Evolutionary conservation across 2,329 filamentous ascomycete species (phyloP), one percentile per base, ranked within the genome.

Genomic region (Penicillium sp.): DNA sequence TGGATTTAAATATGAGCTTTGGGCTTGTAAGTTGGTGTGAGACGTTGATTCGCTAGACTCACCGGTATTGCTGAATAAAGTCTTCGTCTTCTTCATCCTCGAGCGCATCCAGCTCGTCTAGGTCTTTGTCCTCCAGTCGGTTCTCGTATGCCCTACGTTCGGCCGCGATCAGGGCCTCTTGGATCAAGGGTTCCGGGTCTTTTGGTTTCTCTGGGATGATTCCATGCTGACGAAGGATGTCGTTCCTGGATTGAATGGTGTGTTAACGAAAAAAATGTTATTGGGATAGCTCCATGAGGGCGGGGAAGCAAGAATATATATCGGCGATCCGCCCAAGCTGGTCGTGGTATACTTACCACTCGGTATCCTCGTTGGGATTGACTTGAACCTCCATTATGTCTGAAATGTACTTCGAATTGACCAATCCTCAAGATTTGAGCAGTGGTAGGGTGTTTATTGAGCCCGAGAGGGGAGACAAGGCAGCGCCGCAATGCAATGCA

Each of bases 151-250:
- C 93, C 63, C 96, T 83, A 68, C 88, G 83, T 59, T 90, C 86
- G 12, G 91, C 95, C 79, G 96, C 91, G 20, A 89, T 77, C 49
- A 99, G 86, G 4, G 95, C 95, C 81, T 98, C 94, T 79, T 99
- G 90, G 70, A 99, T 97, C 80, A 96, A 89, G 6, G 93, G 92
- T 2, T 95, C 97, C 2, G 95, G 95, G 48, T 94, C 96, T 3
- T 93, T 92, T 0, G 94, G 92, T 75, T 96, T 98, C 75, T 98
- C 93, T n/a, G 95, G 95, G 63, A 99, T 98, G 67, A 99, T 84
- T 66, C 92, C 92, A 81, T 99, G 92, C 77, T 96, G 96, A 69
- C 95, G 91, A 59, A 99, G 88, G 72, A 99, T 99, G 69, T 99
- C 95, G 76, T 99, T 99, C 93, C 93, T 97, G 67, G 59, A 54